Evolutionary conservation across 768 basidiomycete species (phyloP).

Genomic region (Zangia roseola): DNA sequence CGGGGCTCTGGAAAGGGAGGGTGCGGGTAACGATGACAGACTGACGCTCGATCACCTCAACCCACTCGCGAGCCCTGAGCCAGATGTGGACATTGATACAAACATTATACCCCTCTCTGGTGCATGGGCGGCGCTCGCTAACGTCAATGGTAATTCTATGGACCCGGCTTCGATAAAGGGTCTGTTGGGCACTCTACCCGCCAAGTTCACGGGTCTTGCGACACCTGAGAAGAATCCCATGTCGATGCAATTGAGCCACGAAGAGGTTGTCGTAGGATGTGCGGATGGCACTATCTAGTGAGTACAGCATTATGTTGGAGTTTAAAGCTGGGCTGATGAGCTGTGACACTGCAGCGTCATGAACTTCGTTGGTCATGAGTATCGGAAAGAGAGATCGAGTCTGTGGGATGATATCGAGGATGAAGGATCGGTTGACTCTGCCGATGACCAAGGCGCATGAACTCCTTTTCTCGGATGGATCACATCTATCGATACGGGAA

Average conservation of each 20-base stretch:
- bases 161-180: conserved; percentile 47
- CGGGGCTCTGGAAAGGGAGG: conserved; percentile 24
- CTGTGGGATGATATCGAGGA: conserved; percentile 3
- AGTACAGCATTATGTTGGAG: conserved; percentile 29
- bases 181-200: conserved; percentile 58
- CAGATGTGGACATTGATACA: conserved; percentile 60
- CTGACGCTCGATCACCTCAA: conserved; percentile 10
- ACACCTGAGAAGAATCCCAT: conserved; percentile 93
- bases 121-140: conserved; percentile 71
- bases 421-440: conserved; percentile 10
- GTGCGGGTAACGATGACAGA: not conserved
- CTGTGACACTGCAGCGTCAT: conserved; percentile 43
- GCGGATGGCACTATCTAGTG: conserved; percentile 91
- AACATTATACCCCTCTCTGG: conserved; percentile 68
- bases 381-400: conserved; percentile 35
- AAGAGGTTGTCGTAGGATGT: conserved; percentile 89
- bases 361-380: conserved; percentile 61
- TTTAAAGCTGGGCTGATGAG: conserved; percentile 9
- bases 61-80: conserved; percentile 19
- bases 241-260: conserved; percentile 90
- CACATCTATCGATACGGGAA: too few relatives aligned
- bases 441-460: conserved; percentile 13
- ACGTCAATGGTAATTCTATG: conserved; percentile 31
- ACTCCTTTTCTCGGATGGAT: not conserved
- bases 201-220: conserved; percentile 74